phyloP scores from a whole-genome alignment of 805 yeast genomes.

The Zygotorulaspora sp. region DNA sequence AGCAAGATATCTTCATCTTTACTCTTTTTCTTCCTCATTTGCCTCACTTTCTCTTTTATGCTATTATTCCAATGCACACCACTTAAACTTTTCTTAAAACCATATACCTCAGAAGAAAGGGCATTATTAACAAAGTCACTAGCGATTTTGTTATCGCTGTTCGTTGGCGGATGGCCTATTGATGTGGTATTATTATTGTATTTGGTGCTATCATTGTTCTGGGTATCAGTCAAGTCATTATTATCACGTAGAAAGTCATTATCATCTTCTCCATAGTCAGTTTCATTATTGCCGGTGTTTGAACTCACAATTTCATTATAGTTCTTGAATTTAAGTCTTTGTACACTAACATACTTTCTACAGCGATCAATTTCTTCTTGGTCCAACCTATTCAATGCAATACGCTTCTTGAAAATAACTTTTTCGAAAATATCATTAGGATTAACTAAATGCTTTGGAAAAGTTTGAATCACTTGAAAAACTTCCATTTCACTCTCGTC shows the following conservation, averaged over 20 bases:
- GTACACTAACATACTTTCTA: constrained; percentile 68
- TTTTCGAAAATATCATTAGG: constrained; percentile 63
- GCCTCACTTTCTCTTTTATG: constrained; percentile 51
- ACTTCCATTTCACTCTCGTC: constrained; percentile 54
- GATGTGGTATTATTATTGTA: constrained; percentile 5
- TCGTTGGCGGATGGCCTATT: constrained; percentile 5
- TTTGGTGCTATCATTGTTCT: not conserved
- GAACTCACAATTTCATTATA: constrained; percentile 21
- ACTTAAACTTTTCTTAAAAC: constrained; percentile 39
- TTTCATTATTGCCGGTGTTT: constrained; percentile 7
- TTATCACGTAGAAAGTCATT: not conserved
- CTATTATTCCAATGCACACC: constrained; percentile 64
- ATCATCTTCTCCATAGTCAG: not conserved
- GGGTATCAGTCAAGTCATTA: not conserved
- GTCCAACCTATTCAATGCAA: constrained; percentile 68
- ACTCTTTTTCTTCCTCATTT: constrained; percentile 33
- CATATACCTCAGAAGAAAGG: constrained; percentile 40
- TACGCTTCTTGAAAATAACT: constrained; percentile 65
- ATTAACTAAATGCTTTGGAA: constrained; percentile 66
- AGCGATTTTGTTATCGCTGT: constrained; percentile 15
- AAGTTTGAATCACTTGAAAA: constrained; percentile 81
- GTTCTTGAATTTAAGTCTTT: constrained; percentile 41
- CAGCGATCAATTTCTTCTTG: constrained; percentile 81
- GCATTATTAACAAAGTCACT: constrained; percentile 32
- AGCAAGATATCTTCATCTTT: constrained; percentile 1